Evolutionary conservation across 2,329 filamentous ascomycete species (phyloP).

Genomic region (Stagonosporopsis tanaceti): DNA sequence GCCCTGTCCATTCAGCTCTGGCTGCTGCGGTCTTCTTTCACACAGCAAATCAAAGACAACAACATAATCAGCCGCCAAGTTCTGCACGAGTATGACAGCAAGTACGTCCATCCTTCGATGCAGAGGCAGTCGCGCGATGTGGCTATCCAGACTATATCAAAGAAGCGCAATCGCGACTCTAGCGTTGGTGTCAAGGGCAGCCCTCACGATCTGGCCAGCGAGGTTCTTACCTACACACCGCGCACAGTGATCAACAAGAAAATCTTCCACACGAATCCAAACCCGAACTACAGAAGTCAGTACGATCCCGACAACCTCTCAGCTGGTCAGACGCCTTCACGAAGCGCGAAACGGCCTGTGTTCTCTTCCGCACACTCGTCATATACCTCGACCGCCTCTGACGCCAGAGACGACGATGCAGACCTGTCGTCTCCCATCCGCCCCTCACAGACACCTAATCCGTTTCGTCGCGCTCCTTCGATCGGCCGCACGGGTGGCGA

Average conservation of each 20-base stretch:
- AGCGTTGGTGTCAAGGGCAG: conserved; percentile 51
- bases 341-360: conserved; percentile 29
- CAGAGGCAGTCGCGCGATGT: conserved; percentile 81
- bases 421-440: conserved; percentile 57
- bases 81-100: conserved; percentile 92
- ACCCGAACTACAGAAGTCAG: conserved; percentile 78
- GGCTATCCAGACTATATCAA: conserved; percentile 73
- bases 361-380: conserved; percentile 43
- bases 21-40: conserved; percentile 75
- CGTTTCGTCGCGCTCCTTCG: conserved; percentile 60
- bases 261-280: conserved; percentile 81
- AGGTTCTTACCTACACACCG: conserved; percentile 69
- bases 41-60: conserved; percentile 85
- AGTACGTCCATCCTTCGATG: conserved; percentile 91
- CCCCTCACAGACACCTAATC: conserved; percentile 54
- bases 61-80: conserved; percentile 89
- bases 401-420: conserved; percentile 45
- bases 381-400: conserved; percentile 49
- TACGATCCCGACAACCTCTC: conserved; percentile 70
- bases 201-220: conserved; percentile 54
- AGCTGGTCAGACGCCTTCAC: conserved; percentile 22
- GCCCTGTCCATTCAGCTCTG: conserved; percentile 81
- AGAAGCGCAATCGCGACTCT: conserved; percentile 44
- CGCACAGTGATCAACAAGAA: conserved; percentile 72
- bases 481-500: conserved; percentile 63